Evolutionary conservation across 192 early-diverging fungal genomes (phyloP).

Genomic region (Coemansia sp.): DNA sequence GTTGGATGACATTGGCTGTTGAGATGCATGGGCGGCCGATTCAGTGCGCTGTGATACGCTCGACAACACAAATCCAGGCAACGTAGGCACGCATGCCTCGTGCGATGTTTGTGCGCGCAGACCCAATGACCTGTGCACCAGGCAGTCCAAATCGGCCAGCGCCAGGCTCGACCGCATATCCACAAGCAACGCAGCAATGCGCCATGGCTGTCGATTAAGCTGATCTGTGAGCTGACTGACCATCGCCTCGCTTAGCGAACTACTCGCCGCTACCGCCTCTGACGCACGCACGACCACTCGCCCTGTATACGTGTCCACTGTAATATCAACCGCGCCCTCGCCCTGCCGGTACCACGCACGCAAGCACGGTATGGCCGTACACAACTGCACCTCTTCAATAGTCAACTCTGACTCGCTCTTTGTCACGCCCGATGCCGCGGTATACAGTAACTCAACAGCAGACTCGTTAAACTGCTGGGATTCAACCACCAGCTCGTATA

Average conservation of each 20-base stretch:
- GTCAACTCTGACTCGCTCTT: conserved; percentile 16
- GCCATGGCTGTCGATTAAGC: conserved; percentile 46
- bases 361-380: conserved; percentile 27
- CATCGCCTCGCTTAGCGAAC: conserved; percentile 40
- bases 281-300: conserved; percentile 43
- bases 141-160: conserved; percentile 45
- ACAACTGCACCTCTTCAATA: conserved; percentile 5
- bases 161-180: conserved; percentile 51
- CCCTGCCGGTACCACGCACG: conserved; percentile 50
- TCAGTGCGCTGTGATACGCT: conserved; percentile 10
- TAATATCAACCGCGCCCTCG: conserved; percentile 50
- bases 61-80: conserved; percentile 38
- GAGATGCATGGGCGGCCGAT: background rate
- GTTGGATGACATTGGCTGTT: background rate
- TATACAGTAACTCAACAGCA: conserved; percentile 38
- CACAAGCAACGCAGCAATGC: conserved; percentile 39
- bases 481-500: conserved; percentile 17
- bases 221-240: conserved; percentile 40
- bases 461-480: conserved; percentile 28
- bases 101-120: conserved; percentile 27
- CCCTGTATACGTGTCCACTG: conserved; percentile 39
- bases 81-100: conserved; percentile 1
- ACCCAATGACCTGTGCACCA: conserved; percentile 45
- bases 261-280: conserved; percentile 24
- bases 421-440: conserved; percentile 18